Evolutionary conservation across 2,329 filamentous ascomycete species (phyloP), one percentile per base, ranked within the genome.

Genomic region (Alternaria novae-zelandiae): DNA sequence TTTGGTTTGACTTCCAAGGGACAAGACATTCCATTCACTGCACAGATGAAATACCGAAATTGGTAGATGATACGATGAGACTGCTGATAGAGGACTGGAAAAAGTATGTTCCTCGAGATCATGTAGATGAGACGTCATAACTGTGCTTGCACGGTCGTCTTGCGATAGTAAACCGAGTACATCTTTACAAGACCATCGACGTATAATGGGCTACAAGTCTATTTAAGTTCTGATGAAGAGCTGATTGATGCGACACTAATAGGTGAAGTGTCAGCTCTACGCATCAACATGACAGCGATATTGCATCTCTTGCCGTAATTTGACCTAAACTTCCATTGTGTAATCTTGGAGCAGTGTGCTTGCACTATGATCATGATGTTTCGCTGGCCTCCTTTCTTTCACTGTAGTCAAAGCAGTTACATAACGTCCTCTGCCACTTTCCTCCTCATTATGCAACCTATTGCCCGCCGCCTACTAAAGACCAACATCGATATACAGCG

Each of bases 281-380:
- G 4, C 8, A 5, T 36, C 8, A n/a, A 36, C 2, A n/a, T 3
- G 15, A 2, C 15, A 36, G 15, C 32, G 32, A 36, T 7, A n/a
- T 9, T n/a, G 32, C 15, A n/a, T 3, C 0, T n/a, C 0, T n/a
- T 9, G 32, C 7, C 15, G 4, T 9, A 9, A 0, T 8, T 36
- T 10, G 13, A 36, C 15, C 7, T 9, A 36, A 4, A n/a, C 7
- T 36, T 36, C 15, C 15, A 36, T 36, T 36, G 32, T 36, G 4
- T 4, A 10, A 5, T 36, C 10, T n/a, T n/a, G 8, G 8, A 36
- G 32, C 32, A 1, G 15, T 36, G 32, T 36, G 32, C 32, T 36
- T 36, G 32, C 32, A 0, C 32, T 36, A 4, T 36, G 15, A 36
- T 36, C 4, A 36, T 15, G 3, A 36, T 36, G 32, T 1, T n/a